These are phyloP conservation scores for Aspergillus mulundensis DNA, from an alignment of 495 filamentous ascomycete genomes.

Conservation along the genomic window DNA sequence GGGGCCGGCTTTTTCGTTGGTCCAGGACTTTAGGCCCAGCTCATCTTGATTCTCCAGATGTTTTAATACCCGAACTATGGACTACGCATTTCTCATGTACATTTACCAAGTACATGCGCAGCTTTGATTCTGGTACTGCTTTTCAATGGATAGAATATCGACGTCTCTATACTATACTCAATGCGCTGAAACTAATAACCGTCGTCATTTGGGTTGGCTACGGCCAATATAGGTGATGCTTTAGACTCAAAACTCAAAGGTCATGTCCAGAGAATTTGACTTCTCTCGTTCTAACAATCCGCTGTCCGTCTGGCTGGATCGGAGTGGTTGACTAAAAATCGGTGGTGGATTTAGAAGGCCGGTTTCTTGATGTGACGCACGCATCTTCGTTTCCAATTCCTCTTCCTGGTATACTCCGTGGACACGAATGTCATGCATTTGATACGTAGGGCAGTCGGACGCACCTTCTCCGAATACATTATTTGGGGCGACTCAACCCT, in stretches of 20 bases:
- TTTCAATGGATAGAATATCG: background rate
- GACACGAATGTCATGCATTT: background rate
- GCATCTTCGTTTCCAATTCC: too few species aligned
- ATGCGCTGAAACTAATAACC: background rate
- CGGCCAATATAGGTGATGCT: background rate
- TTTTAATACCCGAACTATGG: background rate
- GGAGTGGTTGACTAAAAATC: too few species aligned
- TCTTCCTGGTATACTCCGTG: too few species aligned
- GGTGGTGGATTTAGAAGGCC: too few species aligned
- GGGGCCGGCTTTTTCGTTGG: background rate
- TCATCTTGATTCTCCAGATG: background rate
- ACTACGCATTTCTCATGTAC: background rate
- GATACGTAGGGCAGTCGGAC: background rate
- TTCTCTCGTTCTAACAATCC: too few species aligned
- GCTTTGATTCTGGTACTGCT: background rate
- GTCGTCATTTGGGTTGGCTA: too few species aligned
- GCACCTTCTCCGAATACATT: background rate
- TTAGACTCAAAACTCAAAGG: background rate
- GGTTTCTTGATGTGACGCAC: too few species aligned
- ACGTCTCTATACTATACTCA: background rate
- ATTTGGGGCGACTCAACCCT: constrained; percentile 1
- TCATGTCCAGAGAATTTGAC: too few species aligned
- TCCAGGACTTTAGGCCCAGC: background rate
- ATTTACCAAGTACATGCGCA: background rate
- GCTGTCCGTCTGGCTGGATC: too few species aligned